Evolutionary conservation across 179 eudicot species (phyloP).

Genomic region (Sideroxylon spinosum): DNA sequence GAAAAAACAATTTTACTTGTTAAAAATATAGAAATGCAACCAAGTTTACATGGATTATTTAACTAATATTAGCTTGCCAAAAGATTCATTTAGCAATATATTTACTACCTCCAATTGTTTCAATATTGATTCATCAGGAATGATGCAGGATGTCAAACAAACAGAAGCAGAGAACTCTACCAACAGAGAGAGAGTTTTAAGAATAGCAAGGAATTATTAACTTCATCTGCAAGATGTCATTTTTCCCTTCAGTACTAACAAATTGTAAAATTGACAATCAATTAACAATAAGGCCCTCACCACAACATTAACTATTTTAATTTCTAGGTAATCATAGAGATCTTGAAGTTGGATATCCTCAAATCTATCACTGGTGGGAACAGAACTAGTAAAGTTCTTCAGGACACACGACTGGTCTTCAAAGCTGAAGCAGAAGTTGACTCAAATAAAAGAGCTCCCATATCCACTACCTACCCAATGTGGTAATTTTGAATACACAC

Average conservation of each 20-base stretch:
- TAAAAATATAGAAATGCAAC: not conserved
- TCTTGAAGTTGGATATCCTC: slow-evolving; percentile 37
- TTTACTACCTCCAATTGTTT: slow-evolving; percentile 56
- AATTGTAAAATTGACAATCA: not conserved
- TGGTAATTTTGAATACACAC: slow-evolving; percentile 2
- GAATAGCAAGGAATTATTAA: slow-evolving; percentile 36
- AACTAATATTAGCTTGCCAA: not conserved
- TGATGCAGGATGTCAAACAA: slow-evolving; percentile 51
- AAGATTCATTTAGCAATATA: not conserved
- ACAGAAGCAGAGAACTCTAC: slow-evolving; percentile 58
- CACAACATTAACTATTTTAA: slow-evolving; percentile 55
- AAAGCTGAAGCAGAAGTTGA: slow-evolving; percentile 25
- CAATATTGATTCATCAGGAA: slow-evolving; percentile 59
- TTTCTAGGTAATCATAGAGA: slow-evolving; percentile 59
- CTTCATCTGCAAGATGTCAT: slow-evolving; percentile 44
- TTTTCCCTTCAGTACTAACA: not conserved
- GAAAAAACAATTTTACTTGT: not conserved
- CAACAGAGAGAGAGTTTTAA: slow-evolving; percentile 38
- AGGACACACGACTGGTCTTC: slow-evolving; percentile 22
- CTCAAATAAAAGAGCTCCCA: slow-evolving; percentile 43
- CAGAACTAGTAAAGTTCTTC: slow-evolving; percentile 20
- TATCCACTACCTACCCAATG: slow-evolving; percentile 50
- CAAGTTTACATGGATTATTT: no score
- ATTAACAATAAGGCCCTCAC: slow-evolving; percentile 32
- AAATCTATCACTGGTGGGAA: slow-evolving; percentile 24